Evolutionary conservation across 495 filamentous ascomycete genomes (phyloP).

Genomic region (Coniosporium apollinis): DNA sequence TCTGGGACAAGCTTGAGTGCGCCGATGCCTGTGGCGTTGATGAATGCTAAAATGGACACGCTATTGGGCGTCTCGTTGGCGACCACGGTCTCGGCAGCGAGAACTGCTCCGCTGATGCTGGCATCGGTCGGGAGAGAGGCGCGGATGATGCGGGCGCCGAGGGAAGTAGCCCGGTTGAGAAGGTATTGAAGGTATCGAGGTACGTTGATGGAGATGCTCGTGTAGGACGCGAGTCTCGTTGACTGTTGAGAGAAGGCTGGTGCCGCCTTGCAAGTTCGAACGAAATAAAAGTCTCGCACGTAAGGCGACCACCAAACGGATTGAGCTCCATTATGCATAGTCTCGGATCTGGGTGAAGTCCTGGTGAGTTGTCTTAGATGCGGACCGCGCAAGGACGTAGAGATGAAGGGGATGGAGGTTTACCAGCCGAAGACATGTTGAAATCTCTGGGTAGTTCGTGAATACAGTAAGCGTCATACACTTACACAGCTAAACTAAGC

Average conservation of each 20-base stretch:
- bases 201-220: slow-evolving; percentile 16
- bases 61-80: neutral
- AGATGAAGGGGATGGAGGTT: too few species aligned
- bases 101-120: slow-evolving; percentile 3
- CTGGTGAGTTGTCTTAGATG: too few species aligned
- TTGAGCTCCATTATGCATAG: too few species aligned
- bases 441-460: too few species aligned
- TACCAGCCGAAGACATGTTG: too few species aligned
- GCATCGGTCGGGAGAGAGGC: slow-evolving; percentile 2
- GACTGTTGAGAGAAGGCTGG: neutral
- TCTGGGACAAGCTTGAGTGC: slow-evolving; percentile 17
- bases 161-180: slow-evolving; percentile 2
- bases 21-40: slow-evolving; percentile 22
- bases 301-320: slow-evolving; percentile 18
- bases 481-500: too few species aligned
- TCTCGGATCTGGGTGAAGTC: too few species aligned
- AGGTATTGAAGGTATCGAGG: slow-evolving; percentile 18
- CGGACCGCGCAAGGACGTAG: too few species aligned
- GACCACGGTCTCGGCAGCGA: slow-evolving; percentile 3
- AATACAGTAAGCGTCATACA: too few species aligned
- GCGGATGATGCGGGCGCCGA: slow-evolving; percentile 11
- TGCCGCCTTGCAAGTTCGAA: slow-evolving; percentile 4
- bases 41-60: slow-evolving; percentile 6
- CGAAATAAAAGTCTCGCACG: slow-evolving; percentile 12
- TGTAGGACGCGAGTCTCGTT: too few species aligned